Evolutionary conservation across 495 filamentous ascomycete genomes (phyloP), one percentile per base, ranked within the genome.

Genomic region (Tuber microsphaerosporum): DNA sequence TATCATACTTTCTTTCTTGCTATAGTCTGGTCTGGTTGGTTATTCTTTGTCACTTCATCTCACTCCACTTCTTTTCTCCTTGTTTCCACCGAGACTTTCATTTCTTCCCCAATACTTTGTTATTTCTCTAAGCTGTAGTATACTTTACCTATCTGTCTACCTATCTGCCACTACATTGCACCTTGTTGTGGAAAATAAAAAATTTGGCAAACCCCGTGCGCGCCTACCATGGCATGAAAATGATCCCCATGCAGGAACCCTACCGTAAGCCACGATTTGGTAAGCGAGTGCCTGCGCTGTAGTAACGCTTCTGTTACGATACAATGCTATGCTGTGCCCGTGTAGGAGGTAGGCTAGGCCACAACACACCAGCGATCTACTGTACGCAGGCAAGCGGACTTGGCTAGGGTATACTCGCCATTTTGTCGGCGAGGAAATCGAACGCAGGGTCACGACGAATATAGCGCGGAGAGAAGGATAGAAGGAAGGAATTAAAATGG

Each of bases 1-100:
- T 73, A n/a, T n/a, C n/a, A n/a, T n/a, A 19, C 77, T 71, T 74
- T 44, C 14, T 41, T 74, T 70, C 51, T 34, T 65, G 22, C 6
- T 43, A 22, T 44, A n/a, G 48, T n/a, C 26, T 22, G 48, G 48
- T 56, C 22, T 26, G 48, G 48, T 56, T 56, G 48, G 48, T 56
- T 56, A 56, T 17, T 43, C 45, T 48, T 43, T 51, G n/a, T 74
- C 41, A 9, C 48, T 56, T 56, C 48, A 56, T 9, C 22, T 26
- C 48, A n/a, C 48, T 56, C 48, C 22, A 20, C 41, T 26, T 69
- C 48, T 56, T 44, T 75, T 69, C 16, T 76, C 51, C 34, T 37
- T 72, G 12, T 72, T 41, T 73, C 73, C 39, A 5, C 31, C 39
- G 5, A 31, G n/a, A 2, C 39, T 37, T 22, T 71, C 16, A 26